These are phyloP conservation scores for Hypoxylon sp. DNA, from an alignment of 2,329 filamentous ascomycete species.

Conservation along the genomic window DNA sequence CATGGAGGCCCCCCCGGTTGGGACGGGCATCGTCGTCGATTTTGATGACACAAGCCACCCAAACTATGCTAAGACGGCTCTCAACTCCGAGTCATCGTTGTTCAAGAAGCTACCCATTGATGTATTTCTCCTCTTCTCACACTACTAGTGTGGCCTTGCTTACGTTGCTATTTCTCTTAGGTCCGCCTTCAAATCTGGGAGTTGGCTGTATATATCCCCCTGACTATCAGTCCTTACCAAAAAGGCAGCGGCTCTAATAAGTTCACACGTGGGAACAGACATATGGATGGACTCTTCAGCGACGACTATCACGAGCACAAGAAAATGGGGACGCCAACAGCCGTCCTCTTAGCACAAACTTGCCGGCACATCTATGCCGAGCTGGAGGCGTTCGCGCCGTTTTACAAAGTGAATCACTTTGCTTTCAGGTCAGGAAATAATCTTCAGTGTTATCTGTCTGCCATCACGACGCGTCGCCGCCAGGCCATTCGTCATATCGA, in stretches of 20 bases:
- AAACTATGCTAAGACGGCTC: background rate
- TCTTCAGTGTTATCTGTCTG: conserved; percentile 1
- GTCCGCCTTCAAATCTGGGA: conserved; percentile 30
- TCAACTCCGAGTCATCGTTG: background rate
- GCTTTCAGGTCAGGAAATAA: background rate
- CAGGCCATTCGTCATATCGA: conserved; percentile 11
- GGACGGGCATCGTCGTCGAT: background rate
- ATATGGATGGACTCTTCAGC: too few relatives aligned
- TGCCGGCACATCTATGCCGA: conserved; percentile 21
- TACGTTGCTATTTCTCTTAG: conserved; percentile 21
- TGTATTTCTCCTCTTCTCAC: conserved; percentile 12
- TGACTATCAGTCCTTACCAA: conserved; percentile 5
- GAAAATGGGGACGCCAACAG: background rate
- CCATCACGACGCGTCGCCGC: conserved; percentile 20
- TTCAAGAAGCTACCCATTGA: conserved; percentile 3
- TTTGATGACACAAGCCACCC: conserved; percentile 1
- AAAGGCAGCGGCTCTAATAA: conserved; percentile 5
- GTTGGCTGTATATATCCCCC: conserved; percentile 9
- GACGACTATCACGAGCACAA: too few relatives aligned
- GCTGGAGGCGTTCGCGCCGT: conserved; percentile 6
- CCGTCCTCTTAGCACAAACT: conserved; percentile 3
- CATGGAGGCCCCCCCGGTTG: too few relatives aligned
- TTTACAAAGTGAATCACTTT: conserved; percentile 26
- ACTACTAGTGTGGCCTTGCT: background rate
- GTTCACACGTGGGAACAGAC: too few relatives aligned